Conservation (phyloP, 2,329 filamentous ascomycete species). For the Rutstroemia sp. region DNA sequence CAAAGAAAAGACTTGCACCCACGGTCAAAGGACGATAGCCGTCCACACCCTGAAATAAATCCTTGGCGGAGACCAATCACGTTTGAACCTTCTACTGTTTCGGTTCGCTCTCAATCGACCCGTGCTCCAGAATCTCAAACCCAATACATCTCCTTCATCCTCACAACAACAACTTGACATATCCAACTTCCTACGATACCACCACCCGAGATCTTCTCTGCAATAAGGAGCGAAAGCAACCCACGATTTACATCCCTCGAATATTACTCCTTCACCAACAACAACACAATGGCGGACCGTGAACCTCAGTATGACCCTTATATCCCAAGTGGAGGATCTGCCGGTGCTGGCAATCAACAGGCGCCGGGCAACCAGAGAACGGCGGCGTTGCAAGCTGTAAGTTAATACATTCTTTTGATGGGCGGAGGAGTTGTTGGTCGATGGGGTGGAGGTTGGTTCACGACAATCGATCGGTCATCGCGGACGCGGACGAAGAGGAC, state of each 20-base stretch:
- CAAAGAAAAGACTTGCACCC: not conserved
- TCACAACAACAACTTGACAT: not conserved
- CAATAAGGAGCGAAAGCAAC: not conserved
- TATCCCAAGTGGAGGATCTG: conserved; percentile 22
- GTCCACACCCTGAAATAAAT: not conserved
- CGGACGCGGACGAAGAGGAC: conserved; percentile 7
- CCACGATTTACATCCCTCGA: not conserved
- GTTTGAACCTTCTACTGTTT: conserved; percentile 8
- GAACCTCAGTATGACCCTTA: conserved; percentile 29
- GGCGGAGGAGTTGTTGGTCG: conserved; percentile 4
- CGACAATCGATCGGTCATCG: conserved; percentile 7
- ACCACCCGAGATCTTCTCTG: not conserved
- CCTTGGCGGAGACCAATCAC: conserved; percentile 7
- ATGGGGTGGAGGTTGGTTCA: conserved; percentile 15
- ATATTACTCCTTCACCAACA: not conserved
- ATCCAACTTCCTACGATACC: not conserved
- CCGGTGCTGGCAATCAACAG: conserved; percentile 31
- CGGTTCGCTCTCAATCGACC: conserved; percentile 2
- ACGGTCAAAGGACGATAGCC: not conserved
- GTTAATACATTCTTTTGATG: conserved; percentile 30
- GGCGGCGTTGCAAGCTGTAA: conserved; percentile 76
- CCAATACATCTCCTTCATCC: not conserved
- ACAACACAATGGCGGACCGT: conserved; percentile 25
- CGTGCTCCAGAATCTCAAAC: not conserved
- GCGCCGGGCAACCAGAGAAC: conserved; percentile 50